Evolutionary conservation across 768 basidiomycete genomes (phyloP), one percentile per base, ranked within the genome.

Genomic region (Ramaria sp.): DNA sequence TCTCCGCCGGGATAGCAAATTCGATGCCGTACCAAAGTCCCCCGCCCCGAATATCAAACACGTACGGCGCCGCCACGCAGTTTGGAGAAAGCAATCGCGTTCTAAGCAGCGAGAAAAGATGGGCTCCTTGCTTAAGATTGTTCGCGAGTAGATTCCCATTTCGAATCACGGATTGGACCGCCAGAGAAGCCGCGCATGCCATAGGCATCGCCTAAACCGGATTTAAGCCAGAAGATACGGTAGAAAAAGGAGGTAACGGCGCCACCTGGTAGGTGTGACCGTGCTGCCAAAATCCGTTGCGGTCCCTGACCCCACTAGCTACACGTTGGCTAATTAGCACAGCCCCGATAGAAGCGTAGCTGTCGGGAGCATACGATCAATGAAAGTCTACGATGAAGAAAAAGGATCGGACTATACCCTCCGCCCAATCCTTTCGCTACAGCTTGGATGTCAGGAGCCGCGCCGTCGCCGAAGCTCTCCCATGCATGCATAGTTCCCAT

Each of bases 371-470:
- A 6, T 2, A 38, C 38, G n/a, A 7, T 37, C 16, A 47, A 48
- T 58, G 38, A 59, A 48, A 36, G 39, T 1, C 8, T 16, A 16
- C 10, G 2, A 41, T 2, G 20, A 41, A 41, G 20, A 12, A n/a
- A n/a, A 22, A n/a, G 16, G 39, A 41, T 7, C 48, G 42, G 54
- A 36, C 15, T 15, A 37, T 65, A 88, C 82, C 91, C 91, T 68
- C 89, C 91, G 47, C 88, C 90, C 6, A 94, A 77, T 13, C 91
- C 89, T 66, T 95, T 94, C 0, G 90, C 92, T 28, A 93, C 75
- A 6, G 88, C 86, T 67, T 94, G 90, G 28, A 94, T 73, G 67
- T 94, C 91, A 38, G 92, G 91, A 15, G 79, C 69, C 36, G 73
- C 78, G 24, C 82, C 82, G 61, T 91, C 88, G 34, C 87, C 88